These are phyloP conservation scores for Salicornia ramosissima DNA, from an alignment of 148 eudicot genomes.

Conservation along the genomic window DNA sequence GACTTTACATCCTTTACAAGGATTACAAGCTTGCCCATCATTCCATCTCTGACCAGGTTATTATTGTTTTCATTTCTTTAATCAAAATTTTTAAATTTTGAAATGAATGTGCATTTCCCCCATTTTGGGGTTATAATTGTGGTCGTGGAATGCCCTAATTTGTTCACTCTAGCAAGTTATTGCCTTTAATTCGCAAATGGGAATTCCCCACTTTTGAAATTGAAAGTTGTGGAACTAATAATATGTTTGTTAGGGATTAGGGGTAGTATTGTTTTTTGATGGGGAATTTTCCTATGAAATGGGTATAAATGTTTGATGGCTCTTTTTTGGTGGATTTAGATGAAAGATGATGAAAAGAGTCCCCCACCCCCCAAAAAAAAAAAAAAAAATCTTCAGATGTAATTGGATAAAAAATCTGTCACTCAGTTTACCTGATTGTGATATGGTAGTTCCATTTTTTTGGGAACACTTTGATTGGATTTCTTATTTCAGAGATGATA, in stretches of 20 bases:
- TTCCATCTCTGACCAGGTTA: conserved; percentile 57
- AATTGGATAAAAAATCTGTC: background rate
- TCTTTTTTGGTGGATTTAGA: background rate
- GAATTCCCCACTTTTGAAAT: background rate
- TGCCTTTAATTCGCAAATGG: background rate
- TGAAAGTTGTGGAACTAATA: background rate
- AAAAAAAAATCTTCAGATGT: too few species aligned
- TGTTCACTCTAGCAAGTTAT: conserved; percentile 13
- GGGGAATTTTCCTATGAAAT: background rate
- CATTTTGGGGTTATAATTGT: background rate
- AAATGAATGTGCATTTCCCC: too few species aligned
- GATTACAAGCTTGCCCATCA: conserved; percentile 69
- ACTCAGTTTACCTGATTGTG: background rate
- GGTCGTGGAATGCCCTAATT: background rate
- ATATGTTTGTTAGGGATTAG: background rate
- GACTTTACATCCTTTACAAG: conserved; percentile 54
- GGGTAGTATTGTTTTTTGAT: background rate
- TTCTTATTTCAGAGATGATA: background rate
- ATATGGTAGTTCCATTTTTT: background rate
- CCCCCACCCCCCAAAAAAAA: too few species aligned
- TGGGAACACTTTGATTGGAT: background rate
- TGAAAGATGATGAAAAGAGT: background rate
- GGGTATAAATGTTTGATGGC: background rate
- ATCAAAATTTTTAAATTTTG: background rate
- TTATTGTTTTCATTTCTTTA: background rate